Evolutionary conservation across 139 green algal genomes (phyloP), one percentile per base, ranked within the genome.

Genomic region (Ettlia oleoabundans): DNA sequence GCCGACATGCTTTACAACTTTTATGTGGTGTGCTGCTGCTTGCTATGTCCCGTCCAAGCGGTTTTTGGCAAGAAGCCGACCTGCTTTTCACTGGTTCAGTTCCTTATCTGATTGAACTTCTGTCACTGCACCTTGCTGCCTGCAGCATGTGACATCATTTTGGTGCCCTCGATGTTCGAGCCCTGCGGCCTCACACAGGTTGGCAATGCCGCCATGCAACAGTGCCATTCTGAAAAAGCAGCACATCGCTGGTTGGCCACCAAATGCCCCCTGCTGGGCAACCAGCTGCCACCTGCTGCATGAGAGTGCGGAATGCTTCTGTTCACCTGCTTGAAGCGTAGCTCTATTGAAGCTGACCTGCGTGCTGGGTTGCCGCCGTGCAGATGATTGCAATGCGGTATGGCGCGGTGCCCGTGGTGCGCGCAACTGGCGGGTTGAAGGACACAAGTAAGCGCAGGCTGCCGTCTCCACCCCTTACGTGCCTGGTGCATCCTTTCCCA

Each of bases 111-210:
- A 28, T 21, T 18, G 19, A 10, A 52, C 2, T 3, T 2, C 37
- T 8, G 3, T 22, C 22, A 4, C 37, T 55, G 21, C n/a, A 24
- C 21, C 66, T 38, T 6, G 22, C 33, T 15, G 21, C 37, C 5
- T 47, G 66, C 66, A 28, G 85, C 85, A 22, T 92, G 78, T 37
- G 96, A 99, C 89, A 88, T 99, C 74, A 95, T 99, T 81, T 82
- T 98, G 53, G 97, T 99, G 68, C 96, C 96, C 13, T 97, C 92
- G 82, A 98, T 99, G 86, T 99, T 99, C 69, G 94, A 98, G 83
- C 94, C 94, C 0, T 97, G 94, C 81, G 94, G 94, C 10, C 88
- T 98, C 19, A 98, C 94, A 22, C 95, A 96, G 92, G 69, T 83
- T 42, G 38, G 86, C 21, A 18, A 28, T 24, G n/a, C n/a, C n/a